phyloP scores from a whole-genome alignment of 2,329 filamentous ascomycete species.

The Monosporascus ibericus region DNA sequence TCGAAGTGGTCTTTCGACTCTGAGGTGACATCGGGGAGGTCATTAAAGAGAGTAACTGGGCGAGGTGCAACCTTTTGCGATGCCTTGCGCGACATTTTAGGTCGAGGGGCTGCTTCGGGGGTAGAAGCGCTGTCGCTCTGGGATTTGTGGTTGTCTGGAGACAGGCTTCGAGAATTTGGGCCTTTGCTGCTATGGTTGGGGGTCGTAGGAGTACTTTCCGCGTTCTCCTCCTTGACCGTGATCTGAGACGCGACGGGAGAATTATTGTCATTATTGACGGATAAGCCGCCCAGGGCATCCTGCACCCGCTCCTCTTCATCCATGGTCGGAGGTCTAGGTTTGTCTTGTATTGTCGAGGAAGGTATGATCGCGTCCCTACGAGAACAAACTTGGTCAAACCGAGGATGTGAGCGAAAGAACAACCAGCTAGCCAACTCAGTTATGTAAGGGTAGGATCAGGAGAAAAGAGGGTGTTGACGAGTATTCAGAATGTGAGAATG shows the following conservation, averaged over 20 bases:
- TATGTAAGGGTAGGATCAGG: constrained; percentile 3
- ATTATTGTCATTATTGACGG: constrained; percentile 31
- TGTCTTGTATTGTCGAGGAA: constrained; percentile 3
- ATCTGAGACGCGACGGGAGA: constrained; percentile 11
- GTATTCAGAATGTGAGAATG: constrained; percentile 1
- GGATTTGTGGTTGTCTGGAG: constrained; percentile 39
- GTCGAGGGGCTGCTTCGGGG: constrained; percentile 47
- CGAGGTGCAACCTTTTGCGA: constrained; percentile 63
- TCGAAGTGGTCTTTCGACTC: constrained; percentile 74
- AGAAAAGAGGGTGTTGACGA: constrained; percentile 2
- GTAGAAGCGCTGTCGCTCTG: constrained; percentile 42
- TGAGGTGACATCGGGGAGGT: constrained; percentile 71
- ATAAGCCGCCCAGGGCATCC: constrained; percentile 35
- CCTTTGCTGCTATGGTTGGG: constrained; percentile 33
- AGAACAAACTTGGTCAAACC: background rate
- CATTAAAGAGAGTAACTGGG: constrained; percentile 60
- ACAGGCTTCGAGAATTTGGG: constrained; percentile 36
- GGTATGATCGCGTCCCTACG: constrained; percentile 1
- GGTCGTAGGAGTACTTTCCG: constrained; percentile 31
- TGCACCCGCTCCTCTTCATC: constrained; percentile 25
- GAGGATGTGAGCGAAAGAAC: background rate
- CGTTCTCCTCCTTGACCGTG: constrained; percentile 34
- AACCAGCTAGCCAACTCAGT: background rate
- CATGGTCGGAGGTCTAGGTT: constrained; percentile 16
- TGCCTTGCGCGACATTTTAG: constrained; percentile 67